Percentiles rank a stretch among this genome's conserved stretches.
Evolutionary conservation across 208 protist genomes (phyloP).

Genomic region (Trichomonas gallinae): DNA sequence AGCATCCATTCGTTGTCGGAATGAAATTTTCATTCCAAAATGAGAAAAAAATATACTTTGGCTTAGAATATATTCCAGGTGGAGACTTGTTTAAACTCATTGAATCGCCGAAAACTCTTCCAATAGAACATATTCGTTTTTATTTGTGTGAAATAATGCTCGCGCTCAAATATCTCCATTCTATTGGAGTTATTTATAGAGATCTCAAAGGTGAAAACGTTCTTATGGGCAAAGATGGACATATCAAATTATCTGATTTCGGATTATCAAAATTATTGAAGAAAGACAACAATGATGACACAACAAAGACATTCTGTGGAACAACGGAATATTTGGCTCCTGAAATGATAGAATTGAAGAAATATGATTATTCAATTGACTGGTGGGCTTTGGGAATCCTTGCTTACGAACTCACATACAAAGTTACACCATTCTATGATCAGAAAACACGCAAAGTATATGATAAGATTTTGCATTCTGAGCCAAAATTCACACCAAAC

Average conservation of each 20-base stretch:
- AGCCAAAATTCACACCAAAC: not conserved
- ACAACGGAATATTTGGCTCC: slow-evolving; percentile 30
- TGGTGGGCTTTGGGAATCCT: slow-evolving; percentile 11
- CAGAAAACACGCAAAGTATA: not conserved
- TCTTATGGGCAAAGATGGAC: slow-evolving; percentile 43
- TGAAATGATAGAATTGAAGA: not conserved
- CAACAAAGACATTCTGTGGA: slow-evolving; percentile 53
- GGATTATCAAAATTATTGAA: slow-evolving; percentile 49
- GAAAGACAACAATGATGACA: not conserved
- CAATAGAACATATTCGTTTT: slow-evolving; percentile 37
- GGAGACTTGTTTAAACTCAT: slow-evolving; percentile 60
- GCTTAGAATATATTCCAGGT: slow-evolving; percentile 49
- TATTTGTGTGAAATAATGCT: slow-evolving; percentile 51
- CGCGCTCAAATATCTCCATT: slow-evolving; percentile 46
- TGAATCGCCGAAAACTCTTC: slow-evolving; percentile 38
- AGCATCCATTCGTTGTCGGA: slow-evolving; percentile 50
- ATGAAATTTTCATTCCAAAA: slow-evolving; percentile 53
- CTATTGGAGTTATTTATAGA: slow-evolving; percentile 45
- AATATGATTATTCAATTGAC: not conserved
- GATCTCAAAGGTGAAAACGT: slow-evolving; percentile 54
- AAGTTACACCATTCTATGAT: not conserved
- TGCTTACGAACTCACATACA: not conserved
- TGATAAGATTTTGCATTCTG: not conserved
- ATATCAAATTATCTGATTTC: slow-evolving; percentile 46
- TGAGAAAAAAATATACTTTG: slow-evolving; percentile 46